phyloP scores from a whole-genome alignment of 1,139 yeast species.

The Tardiomyces depauwii region DNA sequence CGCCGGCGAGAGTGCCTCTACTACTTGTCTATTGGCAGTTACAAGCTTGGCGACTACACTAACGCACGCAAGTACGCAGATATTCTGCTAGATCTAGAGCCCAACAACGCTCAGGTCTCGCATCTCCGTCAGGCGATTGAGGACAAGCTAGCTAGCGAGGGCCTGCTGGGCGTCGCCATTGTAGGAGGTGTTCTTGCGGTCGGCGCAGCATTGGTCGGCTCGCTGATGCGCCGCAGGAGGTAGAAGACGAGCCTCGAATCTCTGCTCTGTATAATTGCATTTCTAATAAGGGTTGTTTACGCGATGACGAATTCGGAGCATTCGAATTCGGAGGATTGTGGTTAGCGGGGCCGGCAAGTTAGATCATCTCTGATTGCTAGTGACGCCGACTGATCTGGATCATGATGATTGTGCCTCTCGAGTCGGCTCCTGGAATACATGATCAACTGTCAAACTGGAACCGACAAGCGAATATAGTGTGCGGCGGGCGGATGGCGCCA shows the following conservation, averaged over 20 bases:
- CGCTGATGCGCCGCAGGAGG: constrained; percentile 33
- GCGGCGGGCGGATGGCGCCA: too few relatives aligned
- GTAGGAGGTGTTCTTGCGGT: constrained; percentile 79
- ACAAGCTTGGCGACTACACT: constrained; percentile 75
- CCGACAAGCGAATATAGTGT: too few relatives aligned
- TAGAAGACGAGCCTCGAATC: too few relatives aligned
- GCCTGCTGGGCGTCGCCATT: constrained; percentile 77
- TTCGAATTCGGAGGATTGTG: too few relatives aligned
- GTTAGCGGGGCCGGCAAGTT: too few relatives aligned
- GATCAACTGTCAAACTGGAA: constrained; percentile 1
- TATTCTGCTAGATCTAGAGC: constrained; percentile 64
- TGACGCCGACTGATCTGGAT: too few relatives aligned
- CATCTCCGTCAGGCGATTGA: constrained; percentile 68
- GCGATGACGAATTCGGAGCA: too few relatives aligned
- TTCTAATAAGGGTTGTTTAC: too few relatives aligned
- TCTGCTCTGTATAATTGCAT: too few relatives aligned
- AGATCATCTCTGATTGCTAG: too few relatives aligned
- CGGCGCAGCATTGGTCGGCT: constrained; percentile 61
- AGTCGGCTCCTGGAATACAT: too few relatives aligned
- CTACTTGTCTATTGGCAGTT: constrained; percentile 80
- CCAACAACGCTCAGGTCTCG: constrained; percentile 68
- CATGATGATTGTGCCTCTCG: too few relatives aligned
- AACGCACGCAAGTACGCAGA: constrained; percentile 84
- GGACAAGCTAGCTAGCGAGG: constrained; percentile 76
- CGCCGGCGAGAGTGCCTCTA: constrained; percentile 85